phyloP scores from a whole-genome alignment of 1,284 basidiomycete species.

The Ceratobasidium sp. region DNA sequence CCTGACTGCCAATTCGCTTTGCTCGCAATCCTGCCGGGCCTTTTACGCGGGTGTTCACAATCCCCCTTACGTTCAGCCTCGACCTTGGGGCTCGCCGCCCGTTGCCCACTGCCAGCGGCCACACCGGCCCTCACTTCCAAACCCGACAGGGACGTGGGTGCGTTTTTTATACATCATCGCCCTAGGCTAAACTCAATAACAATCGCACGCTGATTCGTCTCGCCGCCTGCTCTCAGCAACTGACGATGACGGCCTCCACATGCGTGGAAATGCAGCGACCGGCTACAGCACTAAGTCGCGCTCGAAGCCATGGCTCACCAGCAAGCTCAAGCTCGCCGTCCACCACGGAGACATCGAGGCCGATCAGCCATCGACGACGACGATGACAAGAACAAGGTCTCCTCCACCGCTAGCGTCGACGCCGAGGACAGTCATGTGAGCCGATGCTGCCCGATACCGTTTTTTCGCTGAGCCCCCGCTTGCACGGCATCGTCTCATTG shows the following conservation, averaged over 20 bases:
- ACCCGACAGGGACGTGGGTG: too few species aligned
- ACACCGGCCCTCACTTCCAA: too few species aligned
- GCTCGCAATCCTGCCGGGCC: too few species aligned
- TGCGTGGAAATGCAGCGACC: constrained; percentile 45
- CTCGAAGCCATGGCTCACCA: constrained; percentile 75
- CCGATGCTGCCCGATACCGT: constrained; percentile 52
- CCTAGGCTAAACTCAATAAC: too few species aligned
- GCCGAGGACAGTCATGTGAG: constrained; percentile 91
- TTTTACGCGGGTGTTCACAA: too few species aligned
- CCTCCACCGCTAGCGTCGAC: constrained; percentile 79
- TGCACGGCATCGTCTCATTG: constrained; percentile 67
- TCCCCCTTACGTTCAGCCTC: too few species aligned
- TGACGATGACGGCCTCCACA: constrained; percentile 32
- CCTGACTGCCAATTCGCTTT: too few species aligned
- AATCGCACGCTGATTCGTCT: too few species aligned
- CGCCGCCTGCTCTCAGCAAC: too few species aligned
- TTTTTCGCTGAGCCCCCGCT: constrained; percentile 55
- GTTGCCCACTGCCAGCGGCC: too few species aligned
- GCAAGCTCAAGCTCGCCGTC: constrained; percentile 90
- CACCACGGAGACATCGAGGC: constrained; percentile 83
- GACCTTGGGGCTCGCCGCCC: too few species aligned
- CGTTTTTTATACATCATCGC: too few species aligned
- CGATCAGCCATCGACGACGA: constrained; percentile 81
- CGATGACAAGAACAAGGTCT: constrained; percentile 80
- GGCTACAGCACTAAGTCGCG: constrained; percentile 46